Evolutionary conservation across 441 rosid species (phyloP).

Genomic region (Bruguiera hainesii): DNA sequence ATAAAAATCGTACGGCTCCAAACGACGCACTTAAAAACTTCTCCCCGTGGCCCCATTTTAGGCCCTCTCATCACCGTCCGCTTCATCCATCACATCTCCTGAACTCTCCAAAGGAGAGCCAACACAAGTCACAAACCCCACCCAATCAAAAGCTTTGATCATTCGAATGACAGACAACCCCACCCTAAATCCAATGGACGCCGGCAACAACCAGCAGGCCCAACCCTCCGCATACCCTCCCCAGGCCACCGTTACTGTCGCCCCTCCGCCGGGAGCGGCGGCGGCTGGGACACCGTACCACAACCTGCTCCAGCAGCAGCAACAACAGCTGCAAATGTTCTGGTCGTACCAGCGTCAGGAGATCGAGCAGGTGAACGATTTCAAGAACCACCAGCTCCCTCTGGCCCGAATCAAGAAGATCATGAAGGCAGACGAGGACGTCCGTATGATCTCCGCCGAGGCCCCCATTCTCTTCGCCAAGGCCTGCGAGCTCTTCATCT

Average conservation of each 20-base stretch:
- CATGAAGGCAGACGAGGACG: constrained; percentile 98
- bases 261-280: constrained; percentile 4
- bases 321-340: constrained; percentile 90
- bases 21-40: too few species aligned
- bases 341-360: constrained; percentile 90
- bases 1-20: too few species aligned
- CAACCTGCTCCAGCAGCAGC: constrained; percentile 51
- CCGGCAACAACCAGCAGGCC: constrained; percentile 39
- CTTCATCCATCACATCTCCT: too few species aligned
- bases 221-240: constrained; percentile 52
- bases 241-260: constrained; percentile 27
- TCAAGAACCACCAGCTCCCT: constrained; percentile 95
- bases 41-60: too few species aligned
- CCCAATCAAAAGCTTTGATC: not conserved
- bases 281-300: constrained; percentile 6
- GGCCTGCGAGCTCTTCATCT: constrained; percentile 96
- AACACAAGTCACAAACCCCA: not conserved
- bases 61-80: too few species aligned
- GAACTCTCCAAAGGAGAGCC: too few species aligned
- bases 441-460: constrained; percentile 99
- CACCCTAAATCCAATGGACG: constrained; percentile 17
- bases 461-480: constrained; percentile 92
- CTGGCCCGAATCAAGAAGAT: constrained; percentile 95
- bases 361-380: constrained; percentile 89
- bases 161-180: not conserved